phyloP scores from a whole-genome alignment of 805 yeast species.

The Barnettozyma pratensis region DNA sequence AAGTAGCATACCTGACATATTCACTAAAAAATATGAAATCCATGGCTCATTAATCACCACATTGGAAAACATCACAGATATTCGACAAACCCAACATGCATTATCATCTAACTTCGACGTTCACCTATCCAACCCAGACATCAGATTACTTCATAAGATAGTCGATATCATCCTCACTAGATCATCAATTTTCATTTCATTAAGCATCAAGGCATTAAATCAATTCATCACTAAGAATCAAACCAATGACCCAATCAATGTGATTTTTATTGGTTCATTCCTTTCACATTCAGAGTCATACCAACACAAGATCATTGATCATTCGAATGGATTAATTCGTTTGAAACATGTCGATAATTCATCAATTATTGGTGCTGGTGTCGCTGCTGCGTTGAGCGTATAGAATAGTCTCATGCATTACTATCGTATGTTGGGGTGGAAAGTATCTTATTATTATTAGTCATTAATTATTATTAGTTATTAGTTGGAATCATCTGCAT shows the following conservation, averaged over 20 bases:
- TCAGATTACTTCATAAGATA: conserved; percentile 26
- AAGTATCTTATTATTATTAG: neutral
- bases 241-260: conserved; percentile 19
- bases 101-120: neutral
- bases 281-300: conserved; percentile 35
- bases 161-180: conserved; percentile 37
- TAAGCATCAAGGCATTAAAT: conserved; percentile 11
- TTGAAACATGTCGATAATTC: conserved; percentile 40
- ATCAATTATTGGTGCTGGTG: conserved; percentile 49
- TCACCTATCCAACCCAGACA: conserved; percentile 11
- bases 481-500: no score
- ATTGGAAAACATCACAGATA: neutral
- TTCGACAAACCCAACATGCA: neutral
- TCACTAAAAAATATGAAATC: neutral
- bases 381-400: conserved; percentile 33
- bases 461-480: no score
- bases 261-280: conserved; percentile 50
- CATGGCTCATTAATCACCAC: conserved; percentile 12
- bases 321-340: conserved; percentile 29
- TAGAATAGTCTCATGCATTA: neutral
- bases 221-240: neutral
- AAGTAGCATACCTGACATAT: conserved; percentile 1
- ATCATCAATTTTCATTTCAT: conserved; percentile 19
- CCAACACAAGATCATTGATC: conserved; percentile 25
- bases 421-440: neutral